Percentiles rank a stretch among this genome's conserved stretches.
phyloP scores from a whole-genome alignment of 73 alveolate genomes.

The Uronychia binucleata region DNA sequence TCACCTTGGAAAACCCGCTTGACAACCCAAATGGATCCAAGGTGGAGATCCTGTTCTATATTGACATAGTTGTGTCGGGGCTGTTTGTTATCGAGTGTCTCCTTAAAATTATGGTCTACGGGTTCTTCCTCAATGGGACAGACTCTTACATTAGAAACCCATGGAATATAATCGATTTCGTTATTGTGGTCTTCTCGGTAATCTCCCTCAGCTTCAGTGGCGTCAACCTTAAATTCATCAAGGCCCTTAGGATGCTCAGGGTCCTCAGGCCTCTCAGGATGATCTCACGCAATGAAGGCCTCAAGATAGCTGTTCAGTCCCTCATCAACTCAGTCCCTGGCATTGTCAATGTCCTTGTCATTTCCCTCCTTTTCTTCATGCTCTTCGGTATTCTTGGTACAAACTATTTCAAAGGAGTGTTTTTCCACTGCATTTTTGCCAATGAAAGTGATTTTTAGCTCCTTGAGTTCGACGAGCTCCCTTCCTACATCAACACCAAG shows the following conservation, averaged over 20 bases:
- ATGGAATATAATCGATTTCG: conserved; percentile 92
- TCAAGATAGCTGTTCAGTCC: conserved; percentile 29
- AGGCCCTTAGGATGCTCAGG: conserved; percentile 88
- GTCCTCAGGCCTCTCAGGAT: conserved; percentile 91
- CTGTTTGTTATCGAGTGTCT: conserved; percentile 78
- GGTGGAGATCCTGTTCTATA: conserved; percentile 3
- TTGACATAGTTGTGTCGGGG: conserved; percentile 72
- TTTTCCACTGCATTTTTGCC: no score
- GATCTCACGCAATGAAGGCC: conserved; percentile 79
- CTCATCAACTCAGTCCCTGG: conserved; percentile 38
- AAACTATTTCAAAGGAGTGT: conserved; percentile 40
- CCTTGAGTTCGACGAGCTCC: no score
- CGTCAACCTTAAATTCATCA: conserved; percentile 67
- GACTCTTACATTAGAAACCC: conserved; percentile 82
- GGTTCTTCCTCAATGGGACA: conserved; percentile 78
- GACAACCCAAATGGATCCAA: conserved; percentile 29
- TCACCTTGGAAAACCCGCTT: conserved; percentile 51
- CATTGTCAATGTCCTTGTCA: conserved; percentile 39
- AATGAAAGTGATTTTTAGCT: no score
- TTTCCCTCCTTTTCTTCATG: conserved; percentile 37
- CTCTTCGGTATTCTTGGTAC: conserved; percentile 38
- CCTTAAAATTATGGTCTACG: conserved; percentile 81
- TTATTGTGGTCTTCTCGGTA: conserved; percentile 82
- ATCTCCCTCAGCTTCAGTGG: conserved; percentile 37
- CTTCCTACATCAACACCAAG: no score